A percentile compares a stretch with the other conserved stretches of the same genome.
Evolutionary conservation across 2,329 filamentous ascomycete species (phyloP).

Genomic region (Penicillium crustosum): DNA sequence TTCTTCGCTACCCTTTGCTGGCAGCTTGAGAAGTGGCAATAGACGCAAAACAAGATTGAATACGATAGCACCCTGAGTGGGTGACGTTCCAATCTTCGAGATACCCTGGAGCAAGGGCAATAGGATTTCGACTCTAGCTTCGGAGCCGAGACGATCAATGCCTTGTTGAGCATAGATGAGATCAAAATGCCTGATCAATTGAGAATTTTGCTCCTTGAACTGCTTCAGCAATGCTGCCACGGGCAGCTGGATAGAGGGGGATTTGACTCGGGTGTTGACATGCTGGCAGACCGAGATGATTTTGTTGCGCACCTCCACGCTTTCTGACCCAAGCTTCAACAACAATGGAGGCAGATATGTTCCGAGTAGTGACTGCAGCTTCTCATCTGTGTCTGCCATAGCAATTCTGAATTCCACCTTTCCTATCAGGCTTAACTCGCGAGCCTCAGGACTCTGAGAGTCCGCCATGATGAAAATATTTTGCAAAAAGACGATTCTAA

Average conservation of each 20-base stretch:
- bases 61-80: slow-evolving; percentile 61
- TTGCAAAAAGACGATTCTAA: background rate
- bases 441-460: slow-evolving; percentile 48
- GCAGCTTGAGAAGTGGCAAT: slow-evolving; percentile 65
- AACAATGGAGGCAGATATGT: slow-evolving; percentile 79
- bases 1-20: slow-evolving; percentile 74
- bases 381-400: slow-evolving; percentile 78
- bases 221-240: slow-evolving; percentile 83
- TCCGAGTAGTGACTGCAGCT: slow-evolving; percentile 74
- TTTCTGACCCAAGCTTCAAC: slow-evolving; percentile 80
- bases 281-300: slow-evolving; percentile 71
- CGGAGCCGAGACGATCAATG: slow-evolving; percentile 58
- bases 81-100: slow-evolving; percentile 56
- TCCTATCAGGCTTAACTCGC: slow-evolving; percentile 77
- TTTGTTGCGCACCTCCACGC: slow-evolving; percentile 77
- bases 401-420: slow-evolving; percentile 84
- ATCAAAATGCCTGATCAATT: slow-evolving; percentile 83
- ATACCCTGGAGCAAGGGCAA: slow-evolving; percentile 69
- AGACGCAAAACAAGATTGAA: slow-evolving; percentile 82
- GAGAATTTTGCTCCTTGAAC: slow-evolving; percentile 74
- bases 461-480: slow-evolving; percentile 33
- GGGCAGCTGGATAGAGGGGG: slow-evolving; percentile 70
- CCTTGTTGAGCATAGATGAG: slow-evolving; percentile 87
- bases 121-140: slow-evolving; percentile 70
- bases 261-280: slow-evolving; percentile 64